Conservation (phyloP, 2,329 filamentous ascomycete genomes). For the Nothomitra cinnamomea region DNA sequence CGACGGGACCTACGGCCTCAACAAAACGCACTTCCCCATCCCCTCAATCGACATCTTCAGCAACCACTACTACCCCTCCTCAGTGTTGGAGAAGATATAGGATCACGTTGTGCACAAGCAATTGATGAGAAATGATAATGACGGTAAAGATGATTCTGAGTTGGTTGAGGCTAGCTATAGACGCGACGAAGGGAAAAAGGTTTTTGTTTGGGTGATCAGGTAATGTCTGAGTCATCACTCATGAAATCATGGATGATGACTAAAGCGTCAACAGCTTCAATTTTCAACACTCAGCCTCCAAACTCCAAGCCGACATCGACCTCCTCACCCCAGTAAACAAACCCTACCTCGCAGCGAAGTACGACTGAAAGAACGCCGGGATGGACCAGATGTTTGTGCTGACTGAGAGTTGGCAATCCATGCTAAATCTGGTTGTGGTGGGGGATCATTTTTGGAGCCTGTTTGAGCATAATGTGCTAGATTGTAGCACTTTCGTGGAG, state of each 20-base stretch:
- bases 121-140: too few relatives aligned
- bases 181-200: too few relatives aligned
- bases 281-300: slow-evolving; percentile 16
- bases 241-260: too few relatives aligned
- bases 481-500: slow-evolving; percentile 29
- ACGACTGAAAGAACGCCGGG: slow-evolving; percentile 27
- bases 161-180: too few relatives aligned
- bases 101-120: too few relatives aligned
- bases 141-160: too few relatives aligned
- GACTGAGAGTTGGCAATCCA: slow-evolving; percentile 21
- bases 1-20: slow-evolving; percentile 33
- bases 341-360: slow-evolving; percentile 30
- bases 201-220: too few relatives aligned
- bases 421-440: slow-evolving; percentile 16
- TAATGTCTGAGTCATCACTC: too few relatives aligned
- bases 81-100: too few relatives aligned
- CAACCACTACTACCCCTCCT: too few relatives aligned
- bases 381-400: slow-evolving; percentile 25
- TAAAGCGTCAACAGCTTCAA: slow-evolving; percentile 7
- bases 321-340: slow-evolving; percentile 21
- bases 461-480: slow-evolving; percentile 28
- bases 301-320: slow-evolving; percentile 23
- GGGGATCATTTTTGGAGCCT: slow-evolving; percentile 31
- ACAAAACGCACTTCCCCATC: slow-evolving; percentile 26
- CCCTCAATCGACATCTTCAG: slow-evolving; percentile 30